Percentiles rank a stretch among this genome's conserved stretches.
phyloP scores from a whole-genome alignment of 768 basidiomycete genomes.

The Leccinum rimulosum region DNA sequence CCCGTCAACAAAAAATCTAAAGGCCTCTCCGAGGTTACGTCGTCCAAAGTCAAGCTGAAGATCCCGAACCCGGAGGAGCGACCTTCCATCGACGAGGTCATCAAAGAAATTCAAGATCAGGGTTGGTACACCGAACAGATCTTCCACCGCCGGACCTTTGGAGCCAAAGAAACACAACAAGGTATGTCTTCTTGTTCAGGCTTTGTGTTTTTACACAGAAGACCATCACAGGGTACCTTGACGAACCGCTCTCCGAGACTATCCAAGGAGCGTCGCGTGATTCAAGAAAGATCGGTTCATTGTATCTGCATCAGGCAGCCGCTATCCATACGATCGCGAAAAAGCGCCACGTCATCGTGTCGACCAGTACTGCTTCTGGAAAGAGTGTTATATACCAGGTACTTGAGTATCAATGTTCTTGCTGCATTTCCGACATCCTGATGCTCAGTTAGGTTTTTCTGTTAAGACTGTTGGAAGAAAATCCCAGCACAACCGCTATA shows the following conservation, averaged over 20 bases:
- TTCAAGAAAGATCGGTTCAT: slow-evolving; percentile 55
- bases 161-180: slow-evolving; percentile 48
- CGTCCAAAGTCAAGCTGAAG: slow-evolving; percentile 8
- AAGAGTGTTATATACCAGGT: slow-evolving; percentile 89
- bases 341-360: slow-evolving; percentile 77
- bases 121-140: slow-evolving; percentile 76
- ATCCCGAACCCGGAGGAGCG: slow-evolving; percentile 49
- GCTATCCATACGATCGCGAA: slow-evolving; percentile 63
- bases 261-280: slow-evolving; percentile 54
- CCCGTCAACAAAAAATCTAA: slow-evolving; percentile 55
- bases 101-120: slow-evolving; percentile 55
- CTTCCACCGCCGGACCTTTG: slow-evolving; percentile 49
- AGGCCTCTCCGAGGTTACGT: neutral
- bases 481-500: slow-evolving; percentile 63
- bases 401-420: neutral
- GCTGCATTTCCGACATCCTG: neutral
- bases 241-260: slow-evolving; percentile 54
- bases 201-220: neutral
- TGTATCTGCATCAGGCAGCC: slow-evolving; percentile 70
- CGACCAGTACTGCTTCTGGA: slow-evolving; percentile 87
- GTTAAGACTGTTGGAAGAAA: slow-evolving; percentile 60
- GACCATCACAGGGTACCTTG: slow-evolving; percentile 40
- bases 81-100: slow-evolving; percentile 53
- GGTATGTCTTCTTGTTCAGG: slow-evolving; percentile 35
- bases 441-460: slow-evolving; percentile 57